Percentiles rank a stretch among this genome's conserved stretches.
phyloP scores from a whole-genome alignment of 352 stramenopile species.

The Albugo candida region DNA sequence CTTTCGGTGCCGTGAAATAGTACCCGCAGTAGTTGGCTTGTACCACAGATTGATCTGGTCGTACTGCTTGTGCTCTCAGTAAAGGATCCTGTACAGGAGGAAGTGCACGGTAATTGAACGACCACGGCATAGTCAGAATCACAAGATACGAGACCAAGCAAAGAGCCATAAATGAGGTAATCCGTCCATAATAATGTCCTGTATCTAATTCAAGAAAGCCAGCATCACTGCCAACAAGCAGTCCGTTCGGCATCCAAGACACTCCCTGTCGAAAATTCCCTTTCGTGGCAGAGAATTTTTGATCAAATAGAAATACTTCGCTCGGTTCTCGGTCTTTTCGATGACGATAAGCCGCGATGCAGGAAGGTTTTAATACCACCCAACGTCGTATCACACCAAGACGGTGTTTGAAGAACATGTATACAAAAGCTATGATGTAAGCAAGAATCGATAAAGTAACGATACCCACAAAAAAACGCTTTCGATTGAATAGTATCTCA shows the following conservation, averaged over 20 bases:
- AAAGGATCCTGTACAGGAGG: neutral
- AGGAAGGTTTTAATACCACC: conserved; percentile 74
- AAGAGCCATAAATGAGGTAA: conserved; percentile 42
- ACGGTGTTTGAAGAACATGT: conserved; percentile 77
- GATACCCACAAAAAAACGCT: conserved; percentile 21
- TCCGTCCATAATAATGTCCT: conserved; percentile 67
- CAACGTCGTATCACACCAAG: conserved; percentile 70
- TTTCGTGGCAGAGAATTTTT: conserved; percentile 54
- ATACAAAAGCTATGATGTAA: conserved; percentile 59
- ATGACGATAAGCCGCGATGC: conserved; percentile 61
- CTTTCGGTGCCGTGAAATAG: conserved; percentile 36
- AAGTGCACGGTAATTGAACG: conserved; percentile 8
- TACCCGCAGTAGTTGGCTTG: conserved; percentile 42
- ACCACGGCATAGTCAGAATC: conserved; percentile 24
- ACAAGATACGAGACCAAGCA: conserved; percentile 47
- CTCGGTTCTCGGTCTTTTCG: conserved; percentile 56
- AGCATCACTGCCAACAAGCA: conserved; percentile 57
- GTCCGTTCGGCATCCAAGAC: conserved; percentile 74
- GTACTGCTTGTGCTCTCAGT: conserved; percentile 7
- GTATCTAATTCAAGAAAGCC: conserved; percentile 75
- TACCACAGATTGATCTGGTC: conserved; percentile 1
- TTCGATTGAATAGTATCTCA: neutral
- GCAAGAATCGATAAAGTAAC: conserved; percentile 26
- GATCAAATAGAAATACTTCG: conserved; percentile 76
- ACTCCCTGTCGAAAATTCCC: conserved; percentile 67